Evolutionary conservation across 1,284 basidiomycete species (phyloP).

Genomic region (Malassezia dermatis): DNA sequence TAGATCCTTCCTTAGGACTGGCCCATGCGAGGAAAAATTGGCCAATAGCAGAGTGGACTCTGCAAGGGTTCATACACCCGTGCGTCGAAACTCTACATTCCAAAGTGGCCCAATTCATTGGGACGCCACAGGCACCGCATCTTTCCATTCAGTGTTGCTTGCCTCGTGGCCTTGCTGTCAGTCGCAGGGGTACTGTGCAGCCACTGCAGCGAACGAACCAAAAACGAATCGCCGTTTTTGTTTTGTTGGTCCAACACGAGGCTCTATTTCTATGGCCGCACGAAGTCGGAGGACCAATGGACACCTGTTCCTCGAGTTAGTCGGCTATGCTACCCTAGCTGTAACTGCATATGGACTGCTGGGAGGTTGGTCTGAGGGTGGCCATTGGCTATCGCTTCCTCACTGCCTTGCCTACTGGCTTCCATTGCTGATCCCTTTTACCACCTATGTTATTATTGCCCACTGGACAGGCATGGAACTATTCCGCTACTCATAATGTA

Average conservation of each 20-base stretch:
- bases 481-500: slow-evolving; percentile 6
- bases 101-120: neutral
- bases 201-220: neutral
- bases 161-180: neutral
- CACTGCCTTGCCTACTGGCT: slow-evolving; percentile 23
- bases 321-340: neutral
- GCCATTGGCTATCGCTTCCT: slow-evolving; percentile 4
- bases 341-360: neutral
- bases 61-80: neutral
- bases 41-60: neutral
- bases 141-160: neutral
- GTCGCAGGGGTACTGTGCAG: neutral
- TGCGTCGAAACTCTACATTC: neutral
- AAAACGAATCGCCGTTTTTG: neutral
- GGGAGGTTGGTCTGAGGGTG: slow-evolving; percentile 1
- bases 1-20: neutral
- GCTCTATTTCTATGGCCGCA: neutral
- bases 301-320: neutral
- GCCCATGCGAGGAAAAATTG: neutral
- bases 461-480: slow-evolving; percentile 29
- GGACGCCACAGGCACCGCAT: neutral
- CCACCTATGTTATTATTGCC: slow-evolving; percentile 38
- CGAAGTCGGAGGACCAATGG: neutral
- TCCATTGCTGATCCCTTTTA: slow-evolving; percentile 34
- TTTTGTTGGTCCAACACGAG: neutral